A percentile compares a stretch with the other conserved stretches of the same genome.
phyloP scores from a whole-genome alignment of 2,329 filamentous ascomycete genomes.

The Amesomyces nigricolor region DNA sequence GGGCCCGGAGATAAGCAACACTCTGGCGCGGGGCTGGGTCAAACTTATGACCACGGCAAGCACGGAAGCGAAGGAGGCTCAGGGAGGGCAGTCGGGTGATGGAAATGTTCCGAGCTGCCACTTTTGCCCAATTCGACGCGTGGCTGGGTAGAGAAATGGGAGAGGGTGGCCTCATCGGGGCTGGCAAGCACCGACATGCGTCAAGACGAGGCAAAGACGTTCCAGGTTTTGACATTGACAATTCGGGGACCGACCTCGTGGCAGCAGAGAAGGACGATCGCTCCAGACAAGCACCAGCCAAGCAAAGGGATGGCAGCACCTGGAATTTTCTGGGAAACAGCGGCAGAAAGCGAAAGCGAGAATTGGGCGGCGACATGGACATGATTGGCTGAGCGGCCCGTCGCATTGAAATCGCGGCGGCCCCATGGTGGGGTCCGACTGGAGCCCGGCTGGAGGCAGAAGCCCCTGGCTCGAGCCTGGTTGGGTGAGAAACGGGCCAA shows the following conservation, averaged over 20 bases:
- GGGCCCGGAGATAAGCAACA: too few relatives aligned
- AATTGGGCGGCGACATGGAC: neutral
- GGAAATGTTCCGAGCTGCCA: neutral
- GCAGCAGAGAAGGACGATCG: neutral
- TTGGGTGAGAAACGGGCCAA: neutral
- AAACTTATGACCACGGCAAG: too few relatives aligned
- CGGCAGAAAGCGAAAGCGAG: slow-evolving; percentile 15
- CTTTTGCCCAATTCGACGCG: neutral
- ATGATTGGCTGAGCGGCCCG: neutral
- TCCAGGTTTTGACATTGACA: neutral
- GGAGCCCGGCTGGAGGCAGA: neutral
- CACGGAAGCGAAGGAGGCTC: too few relatives aligned
- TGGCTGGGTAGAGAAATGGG: neutral
- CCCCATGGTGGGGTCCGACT: neutral
- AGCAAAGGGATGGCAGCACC: too few relatives aligned
- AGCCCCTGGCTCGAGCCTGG: neutral
- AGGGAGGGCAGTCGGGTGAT: too few relatives aligned
- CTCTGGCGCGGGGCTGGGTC: too few relatives aligned
- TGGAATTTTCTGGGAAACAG: too few relatives aligned
- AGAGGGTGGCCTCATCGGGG: neutral
- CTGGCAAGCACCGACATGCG: neutral
- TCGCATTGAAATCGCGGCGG: neutral
- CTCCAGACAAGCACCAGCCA: neutral
- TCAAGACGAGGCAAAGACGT: neutral
- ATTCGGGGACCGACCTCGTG: neutral